A percentile compares a stretch with the other conserved stretches of the same genome.
These are phyloP conservation scores for Artemisia argyi DNA, from an alignment of 129 eudicot species.

Conservation along the genomic window DNA sequence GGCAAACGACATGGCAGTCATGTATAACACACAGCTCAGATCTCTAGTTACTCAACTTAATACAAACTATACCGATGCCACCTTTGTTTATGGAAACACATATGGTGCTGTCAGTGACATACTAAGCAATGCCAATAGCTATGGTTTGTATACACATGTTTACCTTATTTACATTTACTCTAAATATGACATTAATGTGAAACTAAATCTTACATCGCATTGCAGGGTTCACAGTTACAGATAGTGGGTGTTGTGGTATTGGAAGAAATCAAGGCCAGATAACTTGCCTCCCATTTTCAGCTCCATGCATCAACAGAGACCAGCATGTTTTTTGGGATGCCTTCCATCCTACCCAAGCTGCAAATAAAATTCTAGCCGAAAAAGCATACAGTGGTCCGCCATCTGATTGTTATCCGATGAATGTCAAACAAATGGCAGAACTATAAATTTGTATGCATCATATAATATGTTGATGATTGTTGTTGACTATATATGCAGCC, in stretches of 20 bases:
- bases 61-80: constrained; percentile 41
- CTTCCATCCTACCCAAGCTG: constrained; percentile 78
- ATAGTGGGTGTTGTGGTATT: constrained; percentile 71
- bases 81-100: constrained; percentile 61
- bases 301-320: constrained; percentile 60
- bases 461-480: constrained; percentile 3
- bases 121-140: constrained; percentile 34
- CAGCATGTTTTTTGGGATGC: constrained; percentile 86
- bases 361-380: constrained; percentile 48
- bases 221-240: constrained; percentile 62
- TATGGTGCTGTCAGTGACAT: constrained; percentile 57
- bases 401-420: constrained; percentile 51
- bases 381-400: constrained; percentile 49
- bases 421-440: constrained; percentile 52
- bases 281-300: constrained; percentile 65
- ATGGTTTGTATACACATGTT: constrained; percentile 41
- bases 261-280: constrained; percentile 73
- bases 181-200: background rate
- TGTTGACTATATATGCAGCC: background rate
- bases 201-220: background rate
- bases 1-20: constrained; percentile 47
- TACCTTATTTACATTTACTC: background rate
- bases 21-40: constrained; percentile 50
- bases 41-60: constrained; percentile 57
- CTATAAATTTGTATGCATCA: constrained; percentile 6